Evolutionary conservation across 2,329 filamentous ascomycete species (phyloP).

Genomic region (Penicillium sp.): DNA sequence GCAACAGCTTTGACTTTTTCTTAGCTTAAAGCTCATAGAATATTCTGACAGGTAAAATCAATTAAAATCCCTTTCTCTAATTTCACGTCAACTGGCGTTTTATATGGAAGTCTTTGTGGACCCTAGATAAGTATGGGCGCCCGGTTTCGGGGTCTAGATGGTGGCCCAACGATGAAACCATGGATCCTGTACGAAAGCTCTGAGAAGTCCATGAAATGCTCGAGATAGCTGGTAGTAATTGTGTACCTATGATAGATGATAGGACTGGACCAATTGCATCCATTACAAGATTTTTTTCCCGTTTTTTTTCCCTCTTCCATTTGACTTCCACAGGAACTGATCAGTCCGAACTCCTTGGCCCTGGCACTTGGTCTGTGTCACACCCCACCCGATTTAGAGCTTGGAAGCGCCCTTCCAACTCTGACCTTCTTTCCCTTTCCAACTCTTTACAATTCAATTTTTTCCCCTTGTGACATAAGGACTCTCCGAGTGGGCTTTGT

Average conservation of each 20-base stretch:
- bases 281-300: not conserved
- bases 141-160: not conserved
- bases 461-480: not conserved
- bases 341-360: slow-evolving; percentile 1
- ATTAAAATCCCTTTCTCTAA: not conserved
- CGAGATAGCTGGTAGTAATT: too few relatives aligned
- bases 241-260: not conserved
- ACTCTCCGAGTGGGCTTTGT: not conserved
- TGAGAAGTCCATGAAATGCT: not conserved
- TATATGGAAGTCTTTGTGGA: too few relatives aligned
- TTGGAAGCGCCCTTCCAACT: slow-evolving; percentile 8
- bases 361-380: slow-evolving; percentile 22
- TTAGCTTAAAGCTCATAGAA: not conserved
- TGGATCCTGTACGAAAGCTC: not conserved
- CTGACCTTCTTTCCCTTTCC: slow-evolving; percentile 3
- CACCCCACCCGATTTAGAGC: slow-evolving; percentile 19
- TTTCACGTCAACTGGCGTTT: not conserved
- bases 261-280: not conserved
- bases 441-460: not conserved
- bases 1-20: not conserved
- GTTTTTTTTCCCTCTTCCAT: not conserved
- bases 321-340: not conserved
- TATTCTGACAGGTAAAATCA: not conserved
- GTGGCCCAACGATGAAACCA: not conserved
- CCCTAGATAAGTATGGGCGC: not conserved